Evolutionary conservation across 306 rosid species (phyloP), one percentile per base, ranked within the genome.

Genomic region (Trifolium repens): DNA sequence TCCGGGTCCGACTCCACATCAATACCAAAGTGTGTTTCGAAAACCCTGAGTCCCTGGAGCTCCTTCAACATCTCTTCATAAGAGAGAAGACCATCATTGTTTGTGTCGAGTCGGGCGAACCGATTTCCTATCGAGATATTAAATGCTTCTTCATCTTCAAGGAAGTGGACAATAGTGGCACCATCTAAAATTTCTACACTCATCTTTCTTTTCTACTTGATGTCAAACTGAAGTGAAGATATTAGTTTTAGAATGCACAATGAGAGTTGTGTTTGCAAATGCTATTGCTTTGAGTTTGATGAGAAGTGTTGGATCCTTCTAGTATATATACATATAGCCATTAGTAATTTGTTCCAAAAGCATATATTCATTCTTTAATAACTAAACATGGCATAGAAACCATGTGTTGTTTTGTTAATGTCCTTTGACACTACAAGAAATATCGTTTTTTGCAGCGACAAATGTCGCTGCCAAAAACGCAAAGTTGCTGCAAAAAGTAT

Each of bases 141-240:
- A 57, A 92, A 92, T 1, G 90, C 97, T 66, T 84, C 96, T 67
- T 92, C 93, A 40, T 92, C 97, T 42, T 89, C 88, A 40, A 92
- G 75, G 46, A 89, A 92, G 73, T 69, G 84, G 46, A 84, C 72
- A 61, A 92, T 88, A 44, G 97, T 92, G 60, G 87, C 85, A 58
- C 86, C 88, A 79, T 92, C 91, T 58, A 92, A 37, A 3, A 92
- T 63, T 78, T 88, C 96, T 34, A 92, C 93, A 64, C 97, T 89
- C 97, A 88, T 91, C 42, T 85, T 86, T 68, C 65, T 44, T 4
- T 81, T 54, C 17, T 62, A 27, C 50, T 55, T 4, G 52, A 24
- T 44, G 4, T 44, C 2, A 54, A 35, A 35, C 0, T n/a, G n/a
- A n/a, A n/a, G n/a, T 4, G 34, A 30, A 30, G 34, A 30, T 30